Conservation (phyloP, 331 rosid species). For the Quercus lobata region DNA sequence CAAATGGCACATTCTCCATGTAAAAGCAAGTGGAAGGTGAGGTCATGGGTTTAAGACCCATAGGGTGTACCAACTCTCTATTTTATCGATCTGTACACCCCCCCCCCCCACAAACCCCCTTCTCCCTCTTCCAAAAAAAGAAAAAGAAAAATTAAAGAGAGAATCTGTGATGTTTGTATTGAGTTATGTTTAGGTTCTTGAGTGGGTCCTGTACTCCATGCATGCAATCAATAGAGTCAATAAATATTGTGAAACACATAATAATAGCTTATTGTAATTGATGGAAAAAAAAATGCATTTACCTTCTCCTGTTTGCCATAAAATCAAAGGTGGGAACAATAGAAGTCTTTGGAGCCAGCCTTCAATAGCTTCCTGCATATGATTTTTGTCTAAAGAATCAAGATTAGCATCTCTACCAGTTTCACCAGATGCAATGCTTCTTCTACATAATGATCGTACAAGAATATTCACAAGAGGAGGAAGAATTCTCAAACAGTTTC, state of each 20-base stretch:
- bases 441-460: slow-evolving; percentile 44
- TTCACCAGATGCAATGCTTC: slow-evolving; percentile 23
- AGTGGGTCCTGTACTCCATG: not conserved
- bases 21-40: not conserved
- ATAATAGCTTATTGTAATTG: not conserved
- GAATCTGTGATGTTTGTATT: no score
- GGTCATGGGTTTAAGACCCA: no score
- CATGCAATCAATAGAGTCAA: not conserved
- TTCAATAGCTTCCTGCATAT: slow-evolving; percentile 39
- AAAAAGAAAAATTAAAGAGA: not conserved
- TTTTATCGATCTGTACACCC: no score
- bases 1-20: no score
- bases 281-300: slow-evolving; percentile 17
- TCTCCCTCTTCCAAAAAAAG: not conserved
- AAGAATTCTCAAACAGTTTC: slow-evolving; percentile 80
- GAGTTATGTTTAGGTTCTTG: not conserved
- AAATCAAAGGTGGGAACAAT: slow-evolving; percentile 62
- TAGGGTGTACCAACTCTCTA: no score
- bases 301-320: slow-evolving; percentile 79
- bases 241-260: not conserved
- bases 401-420: slow-evolving; percentile 28
- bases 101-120: not conserved
- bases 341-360: slow-evolving; percentile 78
- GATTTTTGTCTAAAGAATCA: slow-evolving; percentile 36
- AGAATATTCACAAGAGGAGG: slow-evolving; percentile 63